Conservation (phyloP, 345 rosid species). For the Syzygium aqueum region DNA sequence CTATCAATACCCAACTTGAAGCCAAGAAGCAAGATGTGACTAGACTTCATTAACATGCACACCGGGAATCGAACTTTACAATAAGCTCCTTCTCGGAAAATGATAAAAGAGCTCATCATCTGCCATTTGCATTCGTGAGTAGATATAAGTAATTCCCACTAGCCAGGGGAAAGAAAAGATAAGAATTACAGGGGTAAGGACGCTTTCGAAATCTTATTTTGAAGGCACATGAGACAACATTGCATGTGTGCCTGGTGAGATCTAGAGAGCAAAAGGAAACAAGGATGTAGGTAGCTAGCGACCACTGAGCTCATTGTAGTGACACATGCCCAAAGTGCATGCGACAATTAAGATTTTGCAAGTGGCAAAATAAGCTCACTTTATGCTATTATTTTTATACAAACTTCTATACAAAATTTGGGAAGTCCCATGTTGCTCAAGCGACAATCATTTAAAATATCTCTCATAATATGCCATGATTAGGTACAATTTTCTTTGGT, state of each 20-base stretch:
- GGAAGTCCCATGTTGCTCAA: not conserved
- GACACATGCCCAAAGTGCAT: not conserved
- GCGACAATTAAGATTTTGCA: not conserved
- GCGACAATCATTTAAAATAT: not conserved
- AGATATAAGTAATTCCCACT: not conserved
- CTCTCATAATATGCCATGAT: not conserved
- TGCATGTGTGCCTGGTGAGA: not conserved
- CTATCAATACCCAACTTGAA: not conserved
- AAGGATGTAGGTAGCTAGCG: not conserved
- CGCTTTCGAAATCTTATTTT: not conserved
- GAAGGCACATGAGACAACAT: not conserved
- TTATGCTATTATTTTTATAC: not conserved
- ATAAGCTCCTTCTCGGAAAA: not conserved
- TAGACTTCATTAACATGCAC: not conserved
- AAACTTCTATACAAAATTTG: not conserved
- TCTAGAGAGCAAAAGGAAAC: not conserved
- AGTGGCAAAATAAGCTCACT: not conserved
- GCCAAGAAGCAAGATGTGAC: not conserved
- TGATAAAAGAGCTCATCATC: not conserved
- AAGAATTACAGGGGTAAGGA: not conserved
- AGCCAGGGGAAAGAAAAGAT: not conserved
- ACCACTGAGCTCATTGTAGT: not conserved
- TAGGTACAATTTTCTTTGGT: not conserved
- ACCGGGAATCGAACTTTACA: not conserved
- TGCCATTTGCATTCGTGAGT: not conserved